These are phyloP conservation scores for Trifolium pratense DNA, from an alignment of 306 rosid species.

Conservation along the genomic window DNA sequence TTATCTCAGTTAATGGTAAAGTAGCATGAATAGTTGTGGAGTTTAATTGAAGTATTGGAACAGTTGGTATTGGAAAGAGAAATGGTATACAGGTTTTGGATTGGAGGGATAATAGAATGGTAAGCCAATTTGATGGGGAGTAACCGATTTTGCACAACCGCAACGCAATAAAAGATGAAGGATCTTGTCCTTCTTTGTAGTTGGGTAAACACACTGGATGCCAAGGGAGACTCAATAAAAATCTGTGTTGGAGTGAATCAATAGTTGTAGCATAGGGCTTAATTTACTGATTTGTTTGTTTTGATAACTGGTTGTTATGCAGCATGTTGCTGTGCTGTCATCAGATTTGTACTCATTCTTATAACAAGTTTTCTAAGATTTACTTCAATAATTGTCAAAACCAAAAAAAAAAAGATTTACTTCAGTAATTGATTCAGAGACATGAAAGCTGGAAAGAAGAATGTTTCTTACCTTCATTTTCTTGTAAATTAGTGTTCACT, in stretches of 20 bases:
- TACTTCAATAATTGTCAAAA: conserved; percentile 27
- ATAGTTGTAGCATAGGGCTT: not conserved
- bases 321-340: not conserved
- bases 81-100: not conserved
- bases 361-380: conserved; percentile 18
- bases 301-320: not conserved
- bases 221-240: not conserved
- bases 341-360: not conserved
- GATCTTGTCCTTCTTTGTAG: not conserved
- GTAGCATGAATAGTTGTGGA: not conserved
- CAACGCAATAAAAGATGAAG: not conserved
- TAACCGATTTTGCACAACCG: not conserved
- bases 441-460: conserved; percentile 19
- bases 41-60: not conserved
- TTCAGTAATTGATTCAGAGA: conserved; percentile 25
- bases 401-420: too few species aligned
- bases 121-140: not conserved
- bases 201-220: not conserved
- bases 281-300: too few species aligned
- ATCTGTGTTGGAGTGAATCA: not conserved
- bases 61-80: not conserved
- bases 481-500: conserved; percentile 92
- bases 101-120: too few species aligned
- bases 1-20: not conserved
- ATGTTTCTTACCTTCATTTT: conserved; percentile 71